Evolutionary conservation across 306 rosid genomes (phyloP).

Genomic region (Corylus avellana): DNA sequence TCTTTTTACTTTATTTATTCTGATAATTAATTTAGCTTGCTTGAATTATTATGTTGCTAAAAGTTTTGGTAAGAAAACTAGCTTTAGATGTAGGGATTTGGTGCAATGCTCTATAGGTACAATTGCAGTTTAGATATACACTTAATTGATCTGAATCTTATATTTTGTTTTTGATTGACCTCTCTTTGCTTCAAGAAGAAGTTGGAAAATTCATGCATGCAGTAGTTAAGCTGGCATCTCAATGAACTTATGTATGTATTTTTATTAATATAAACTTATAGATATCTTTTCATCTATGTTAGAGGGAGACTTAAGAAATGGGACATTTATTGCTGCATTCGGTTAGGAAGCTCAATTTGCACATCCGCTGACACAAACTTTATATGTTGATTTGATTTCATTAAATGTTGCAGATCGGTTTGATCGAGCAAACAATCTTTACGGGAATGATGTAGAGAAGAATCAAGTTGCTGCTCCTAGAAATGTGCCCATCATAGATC

Average conservation of each 20-base stretch:
- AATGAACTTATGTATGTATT: neutral
- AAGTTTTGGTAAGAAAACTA: neutral
- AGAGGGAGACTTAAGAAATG: neutral
- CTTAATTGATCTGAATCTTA: neutral
- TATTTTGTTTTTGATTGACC: neutral
- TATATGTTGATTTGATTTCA: conserved; percentile 16
- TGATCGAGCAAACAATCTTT: conserved; percentile 53
- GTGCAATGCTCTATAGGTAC: neutral
- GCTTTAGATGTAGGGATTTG: neutral
- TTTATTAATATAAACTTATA: neutral
- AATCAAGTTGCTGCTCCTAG: conserved; percentile 52
- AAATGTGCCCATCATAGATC: conserved; percentile 45
- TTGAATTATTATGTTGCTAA: neutral
- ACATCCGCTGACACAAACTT: conserved; percentile 17
- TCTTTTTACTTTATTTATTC: neutral
- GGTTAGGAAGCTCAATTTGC: conserved; percentile 7
- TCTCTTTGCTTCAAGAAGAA: neutral
- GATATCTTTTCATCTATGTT: neutral
- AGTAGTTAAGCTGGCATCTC: neutral
- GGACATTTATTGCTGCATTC: conserved; percentile 16
- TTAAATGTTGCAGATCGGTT: conserved; percentile 50
- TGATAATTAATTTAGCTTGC: neutral
- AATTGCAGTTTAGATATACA: neutral
- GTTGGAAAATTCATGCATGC: neutral
- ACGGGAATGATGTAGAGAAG: conserved; percentile 63